phyloP scores from a whole-genome alignment of 116 monocot species.

The Dioscorea cayenensis region DNA sequence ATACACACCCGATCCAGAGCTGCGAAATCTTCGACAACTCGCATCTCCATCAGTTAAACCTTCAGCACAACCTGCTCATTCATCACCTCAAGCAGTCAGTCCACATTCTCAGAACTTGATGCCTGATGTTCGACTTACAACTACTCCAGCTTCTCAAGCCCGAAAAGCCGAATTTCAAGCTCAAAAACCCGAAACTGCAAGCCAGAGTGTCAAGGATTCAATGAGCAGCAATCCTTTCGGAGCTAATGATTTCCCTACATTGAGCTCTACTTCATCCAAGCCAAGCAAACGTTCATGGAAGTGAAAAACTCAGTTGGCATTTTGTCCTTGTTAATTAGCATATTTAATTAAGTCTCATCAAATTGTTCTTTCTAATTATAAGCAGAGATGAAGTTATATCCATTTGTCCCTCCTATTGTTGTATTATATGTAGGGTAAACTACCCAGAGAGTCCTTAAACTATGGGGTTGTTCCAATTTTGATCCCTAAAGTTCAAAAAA shows the following conservation, averaged over 20 bases:
- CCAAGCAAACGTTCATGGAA: not conserved
- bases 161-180: not conserved
- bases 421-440: too few species aligned
- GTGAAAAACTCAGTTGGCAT: too few species aligned
- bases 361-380: too few species aligned
- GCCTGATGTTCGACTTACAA: not conserved
- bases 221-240: not conserved
- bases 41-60: not conserved
- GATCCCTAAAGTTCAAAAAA: too few species aligned
- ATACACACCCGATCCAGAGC: slow-evolving; percentile 26
- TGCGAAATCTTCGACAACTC: slow-evolving; percentile 26
- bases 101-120: not conserved
- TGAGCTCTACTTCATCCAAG: not conserved
- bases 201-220: not conserved
- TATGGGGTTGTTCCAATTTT: too few species aligned
- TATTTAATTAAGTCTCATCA: too few species aligned
- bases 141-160: not conserved
- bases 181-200: not conserved
- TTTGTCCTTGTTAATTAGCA: too few species aligned
- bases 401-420: too few species aligned
- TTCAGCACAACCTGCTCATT: not conserved
- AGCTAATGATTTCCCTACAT: not conserved
- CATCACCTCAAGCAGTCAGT: not conserved
- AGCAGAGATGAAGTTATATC: too few species aligned
- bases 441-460: too few species aligned